Conservation (phyloP, 345 rosid genomes). For the Melaleuca quinquenervia region DNA sequence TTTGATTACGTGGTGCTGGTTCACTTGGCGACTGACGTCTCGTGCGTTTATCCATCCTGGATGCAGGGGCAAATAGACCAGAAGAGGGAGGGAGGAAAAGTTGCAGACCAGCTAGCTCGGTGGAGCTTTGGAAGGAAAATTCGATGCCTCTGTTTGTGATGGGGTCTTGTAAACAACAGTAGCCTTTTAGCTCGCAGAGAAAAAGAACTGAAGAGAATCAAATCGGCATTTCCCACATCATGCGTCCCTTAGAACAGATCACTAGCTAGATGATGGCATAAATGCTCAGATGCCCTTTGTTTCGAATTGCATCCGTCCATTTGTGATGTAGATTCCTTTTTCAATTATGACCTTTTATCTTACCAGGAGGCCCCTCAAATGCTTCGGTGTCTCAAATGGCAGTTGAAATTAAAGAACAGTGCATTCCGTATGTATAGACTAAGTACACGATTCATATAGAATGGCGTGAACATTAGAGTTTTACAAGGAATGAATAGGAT, state of each 20-base stretch:
- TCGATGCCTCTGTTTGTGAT: too few relatives aligned
- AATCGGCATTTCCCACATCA: background rate
- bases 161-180: too few relatives aligned
- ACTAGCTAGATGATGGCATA: background rate
- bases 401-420: background rate
- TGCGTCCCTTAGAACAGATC: background rate
- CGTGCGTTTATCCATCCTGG: background rate
- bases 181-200: background rate
- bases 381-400: background rate
- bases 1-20: background rate
- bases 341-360: background rate
- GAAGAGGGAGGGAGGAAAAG: background rate
- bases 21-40: background rate
- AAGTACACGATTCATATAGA: background rate
- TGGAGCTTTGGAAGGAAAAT: background rate
- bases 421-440: background rate
- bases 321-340: background rate
- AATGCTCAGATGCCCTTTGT: background rate
- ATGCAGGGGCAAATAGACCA: background rate
- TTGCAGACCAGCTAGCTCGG: background rate
- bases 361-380: background rate
- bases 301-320: background rate
- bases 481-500: background rate
- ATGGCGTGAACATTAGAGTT: background rate
- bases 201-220: background rate